phyloP scores from a whole-genome alignment of 805 yeast genomes.

The Ogataea corticis region DNA sequence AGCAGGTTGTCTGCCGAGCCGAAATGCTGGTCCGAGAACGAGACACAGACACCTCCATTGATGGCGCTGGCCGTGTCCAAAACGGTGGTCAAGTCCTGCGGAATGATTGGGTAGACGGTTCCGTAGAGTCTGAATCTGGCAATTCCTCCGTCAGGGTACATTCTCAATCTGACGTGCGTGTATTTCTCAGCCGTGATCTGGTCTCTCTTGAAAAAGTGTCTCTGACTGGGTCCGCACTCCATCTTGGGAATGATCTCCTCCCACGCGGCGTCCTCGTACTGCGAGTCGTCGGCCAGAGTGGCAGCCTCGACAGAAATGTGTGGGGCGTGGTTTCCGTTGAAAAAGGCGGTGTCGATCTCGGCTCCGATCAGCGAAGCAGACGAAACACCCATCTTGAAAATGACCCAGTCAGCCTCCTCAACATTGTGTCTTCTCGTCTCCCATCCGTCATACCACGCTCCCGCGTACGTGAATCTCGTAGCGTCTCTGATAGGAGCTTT shows the following conservation, averaged over 20 bases:
- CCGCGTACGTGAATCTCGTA: slow-evolving; percentile 74
- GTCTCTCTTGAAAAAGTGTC: slow-evolving; percentile 74
- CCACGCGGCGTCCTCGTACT: slow-evolving; percentile 54
- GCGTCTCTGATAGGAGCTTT: slow-evolving; percentile 79
- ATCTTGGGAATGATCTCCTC: slow-evolving; percentile 61
- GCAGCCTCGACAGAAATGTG: slow-evolving; percentile 80
- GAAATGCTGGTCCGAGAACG: slow-evolving; percentile 89
- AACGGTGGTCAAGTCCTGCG: slow-evolving; percentile 44
- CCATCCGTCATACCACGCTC: slow-evolving; percentile 99
- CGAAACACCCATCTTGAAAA: slow-evolving; percentile 79
- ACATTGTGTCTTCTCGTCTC: slow-evolving; percentile 93
- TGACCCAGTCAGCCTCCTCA: slow-evolving; percentile 84
- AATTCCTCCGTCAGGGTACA: slow-evolving; percentile 99
- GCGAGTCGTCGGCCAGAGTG: slow-evolving; percentile 37
- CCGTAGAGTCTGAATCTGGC: slow-evolving; percentile 93
- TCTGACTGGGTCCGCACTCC: slow-evolving; percentile 89
- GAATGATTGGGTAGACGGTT: slow-evolving; percentile 68
- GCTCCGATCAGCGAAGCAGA: slow-evolving; percentile 77
- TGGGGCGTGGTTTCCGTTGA: slow-evolving; percentile 96
- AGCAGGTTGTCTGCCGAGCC: slow-evolving; percentile 88
- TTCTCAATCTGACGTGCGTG: slow-evolving; percentile 80
- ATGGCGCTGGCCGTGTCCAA: slow-evolving; percentile 80
- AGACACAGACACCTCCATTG: slow-evolving; percentile 86
- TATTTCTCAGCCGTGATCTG: slow-evolving; percentile 58
- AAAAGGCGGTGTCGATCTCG: slow-evolving; percentile 91